Conservation (phyloP, 371 early-diverging fungal genomes). For the Lichtheimia corymbifera region DNA sequence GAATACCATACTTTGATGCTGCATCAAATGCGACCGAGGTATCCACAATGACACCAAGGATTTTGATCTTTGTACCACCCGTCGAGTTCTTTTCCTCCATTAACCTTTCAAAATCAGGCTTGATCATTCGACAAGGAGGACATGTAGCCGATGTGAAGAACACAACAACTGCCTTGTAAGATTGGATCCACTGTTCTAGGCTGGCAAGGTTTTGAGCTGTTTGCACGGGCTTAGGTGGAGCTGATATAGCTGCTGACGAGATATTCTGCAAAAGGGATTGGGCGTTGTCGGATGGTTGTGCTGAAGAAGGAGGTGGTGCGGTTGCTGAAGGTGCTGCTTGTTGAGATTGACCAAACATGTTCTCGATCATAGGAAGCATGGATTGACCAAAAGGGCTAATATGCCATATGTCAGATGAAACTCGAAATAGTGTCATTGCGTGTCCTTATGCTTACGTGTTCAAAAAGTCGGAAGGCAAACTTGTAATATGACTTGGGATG, state of each 20-base stretch:
- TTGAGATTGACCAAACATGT: constrained; percentile 71
- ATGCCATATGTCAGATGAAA: background rate
- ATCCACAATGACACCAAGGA: constrained; percentile 71
- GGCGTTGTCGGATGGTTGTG: constrained; percentile 9
- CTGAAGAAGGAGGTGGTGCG: constrained; percentile 12
- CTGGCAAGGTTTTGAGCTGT: constrained; percentile 32
- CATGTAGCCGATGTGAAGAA: constrained; percentile 77
- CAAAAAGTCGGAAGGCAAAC: constrained; percentile 69
- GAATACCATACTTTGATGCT: constrained; percentile 53
- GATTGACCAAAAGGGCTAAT: constrained; percentile 76
- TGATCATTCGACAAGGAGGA: constrained; percentile 72
- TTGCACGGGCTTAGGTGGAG: constrained; percentile 32
- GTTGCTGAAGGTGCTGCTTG: constrained; percentile 16
- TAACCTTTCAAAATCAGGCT: constrained; percentile 68
- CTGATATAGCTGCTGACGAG: constrained; percentile 43
- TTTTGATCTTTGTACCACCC: constrained; percentile 22
- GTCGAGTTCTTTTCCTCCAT: constrained; percentile 47
- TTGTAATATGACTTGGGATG: constrained; percentile 78
- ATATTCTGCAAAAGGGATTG: constrained; percentile 31
- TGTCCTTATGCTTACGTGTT: constrained; percentile 51
- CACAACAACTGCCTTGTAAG: constrained; percentile 63
- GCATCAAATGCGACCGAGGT: constrained; percentile 55
- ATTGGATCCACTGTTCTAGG: constrained; percentile 37
- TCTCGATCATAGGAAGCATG: constrained; percentile 77
- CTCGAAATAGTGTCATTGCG: too few species aligned